A percentile compares a stretch with the other conserved stretches of the same genome.
These are phyloP conservation scores for Mortierella sp. DNA, from an alignment of 371 early-diverging fungal species.

Conservation along the genomic window DNA sequence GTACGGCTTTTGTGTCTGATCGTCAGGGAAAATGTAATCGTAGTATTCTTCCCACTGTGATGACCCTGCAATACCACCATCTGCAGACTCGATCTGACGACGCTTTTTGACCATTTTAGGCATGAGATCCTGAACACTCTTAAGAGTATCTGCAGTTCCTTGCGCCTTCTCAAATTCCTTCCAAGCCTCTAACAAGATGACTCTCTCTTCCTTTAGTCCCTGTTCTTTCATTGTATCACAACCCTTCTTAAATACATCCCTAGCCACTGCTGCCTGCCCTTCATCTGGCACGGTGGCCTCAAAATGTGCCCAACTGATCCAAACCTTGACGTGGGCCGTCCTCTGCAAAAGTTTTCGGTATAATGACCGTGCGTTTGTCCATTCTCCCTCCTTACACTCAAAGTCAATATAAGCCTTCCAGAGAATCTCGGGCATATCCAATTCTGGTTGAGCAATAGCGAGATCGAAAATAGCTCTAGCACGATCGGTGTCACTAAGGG, in stretches of 20 bases:
- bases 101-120: constrained; percentile 94
- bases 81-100: constrained; percentile 65
- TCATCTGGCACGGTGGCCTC: constrained; percentile 77
- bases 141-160: constrained; percentile 68
- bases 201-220: constrained; percentile 83
- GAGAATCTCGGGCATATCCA: constrained; percentile 97
- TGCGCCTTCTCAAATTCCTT: constrained; percentile 86
- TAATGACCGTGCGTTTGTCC: constrained; percentile 78
- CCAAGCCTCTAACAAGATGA: constrained; percentile 93
- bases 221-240: constrained; percentile 77
- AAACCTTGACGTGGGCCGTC: constrained; percentile 97
- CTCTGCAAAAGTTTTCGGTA: constrained; percentile 89
- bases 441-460: constrained; percentile 84
- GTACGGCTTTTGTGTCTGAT: constrained; percentile 84
- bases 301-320: constrained; percentile 94
- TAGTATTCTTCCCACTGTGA: constrained; percentile 95
- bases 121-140: constrained; percentile 77
- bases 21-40: constrained; percentile 98
- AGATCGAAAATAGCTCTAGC: constrained; percentile 91
- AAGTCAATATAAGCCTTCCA: constrained; percentile 99
- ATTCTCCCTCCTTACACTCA: constrained; percentile 88
- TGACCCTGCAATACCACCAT: constrained; percentile 68
- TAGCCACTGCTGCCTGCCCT: constrained; percentile 68
- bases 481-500: constrained; percentile 91
- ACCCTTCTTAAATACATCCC: constrained; percentile 82